Evolutionary conservation across 371 early-diverging fungal genomes (phyloP).

Genomic region (Syncephalastrum sp.): DNA sequence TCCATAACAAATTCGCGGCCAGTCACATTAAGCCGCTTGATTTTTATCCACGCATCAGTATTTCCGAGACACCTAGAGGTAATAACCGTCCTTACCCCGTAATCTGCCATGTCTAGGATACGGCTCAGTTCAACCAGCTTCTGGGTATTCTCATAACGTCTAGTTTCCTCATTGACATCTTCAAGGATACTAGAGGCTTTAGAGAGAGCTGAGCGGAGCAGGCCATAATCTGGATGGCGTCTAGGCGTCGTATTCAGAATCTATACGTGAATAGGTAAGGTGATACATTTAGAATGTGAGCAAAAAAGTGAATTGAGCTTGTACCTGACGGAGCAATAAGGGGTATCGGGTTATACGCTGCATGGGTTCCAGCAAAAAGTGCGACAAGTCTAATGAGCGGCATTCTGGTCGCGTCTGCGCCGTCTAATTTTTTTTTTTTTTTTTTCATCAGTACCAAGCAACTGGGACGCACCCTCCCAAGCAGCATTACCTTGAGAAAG

Average conservation of each 20-base stretch:
- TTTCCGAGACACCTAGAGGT: neutral
- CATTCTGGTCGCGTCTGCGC: conserved; percentile 70
- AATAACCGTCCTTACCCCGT: conserved; percentile 45
- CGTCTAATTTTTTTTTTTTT: conserved; percentile 21
- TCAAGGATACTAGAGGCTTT: conserved; percentile 70
- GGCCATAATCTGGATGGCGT: conserved; percentile 75
- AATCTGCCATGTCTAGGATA: conserved; percentile 66
- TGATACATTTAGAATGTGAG: neutral
- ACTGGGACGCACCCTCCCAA: neutral
- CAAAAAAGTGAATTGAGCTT: neutral
- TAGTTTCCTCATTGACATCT: conserved; percentile 78
- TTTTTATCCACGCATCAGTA: neutral
- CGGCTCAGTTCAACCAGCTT: conserved; percentile 70
- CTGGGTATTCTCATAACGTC: conserved; percentile 70
- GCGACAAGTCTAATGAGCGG: conserved; percentile 78
- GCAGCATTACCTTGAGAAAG: conserved; percentile 59
- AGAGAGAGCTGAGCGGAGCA: conserved; percentile 67
- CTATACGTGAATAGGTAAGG: conserved; percentile 17
- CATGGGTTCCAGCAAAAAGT: conserved; percentile 88
- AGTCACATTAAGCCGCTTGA: conserved; percentile 52
- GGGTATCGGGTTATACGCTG: conserved; percentile 94
- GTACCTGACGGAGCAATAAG: conserved; percentile 78
- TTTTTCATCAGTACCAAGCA: neutral
- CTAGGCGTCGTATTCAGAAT: conserved; percentile 84
- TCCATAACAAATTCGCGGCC: conserved; percentile 81